Conservation (phyloP, 306 rosid genomes). For the Gastrolobium villosum region DNA sequence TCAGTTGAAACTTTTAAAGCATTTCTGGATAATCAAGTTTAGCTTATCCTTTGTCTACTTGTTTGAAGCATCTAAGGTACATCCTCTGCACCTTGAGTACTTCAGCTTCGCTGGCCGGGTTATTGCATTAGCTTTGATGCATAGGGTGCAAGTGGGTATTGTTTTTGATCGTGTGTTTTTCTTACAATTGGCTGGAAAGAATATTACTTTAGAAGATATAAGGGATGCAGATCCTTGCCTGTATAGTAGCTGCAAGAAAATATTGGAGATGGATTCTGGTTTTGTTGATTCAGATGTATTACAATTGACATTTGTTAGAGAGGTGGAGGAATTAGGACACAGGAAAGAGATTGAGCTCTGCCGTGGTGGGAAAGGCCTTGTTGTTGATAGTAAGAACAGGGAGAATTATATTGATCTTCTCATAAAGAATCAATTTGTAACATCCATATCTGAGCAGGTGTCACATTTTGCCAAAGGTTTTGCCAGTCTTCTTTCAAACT, state of each 20-base stretch:
- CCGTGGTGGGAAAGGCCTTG: slow-evolving; percentile 69
- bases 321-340: slow-evolving; percentile 88
- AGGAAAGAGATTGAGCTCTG: slow-evolving; percentile 77
- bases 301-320: slow-evolving; percentile 91
- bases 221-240: slow-evolving; percentile 81
- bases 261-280: slow-evolving; percentile 84
- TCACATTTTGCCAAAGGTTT: slow-evolving; percentile 82
- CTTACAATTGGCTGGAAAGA: slow-evolving; percentile 82
- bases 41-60: slow-evolving; percentile 44
- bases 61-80: slow-evolving; percentile 85
- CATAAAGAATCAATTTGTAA: slow-evolving; percentile 78
- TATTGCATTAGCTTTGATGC: slow-evolving; percentile 94
- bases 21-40: slow-evolving; percentile 32
- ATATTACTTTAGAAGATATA: slow-evolving; percentile 79
- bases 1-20: slow-evolving; percentile 27
- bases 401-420: slow-evolving; percentile 75
- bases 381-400: slow-evolving; percentile 81
- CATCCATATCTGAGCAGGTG: slow-evolving; percentile 81
- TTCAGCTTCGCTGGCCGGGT: slow-evolving; percentile 89
- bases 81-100: slow-evolving; percentile 90
- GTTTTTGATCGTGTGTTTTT: slow-evolving; percentile 90
- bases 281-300: slow-evolving; percentile 86
- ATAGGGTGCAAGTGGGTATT: slow-evolving; percentile 91
- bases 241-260: slow-evolving; percentile 82
- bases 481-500: slow-evolving; percentile 74